A percentile compares a stretch with the other conserved stretches of the same genome.
These are phyloP conservation scores for Aspergillus ochraceus DNA, from an alignment of 2,329 filamentous ascomycete genomes.

Conservation along the genomic window DNA sequence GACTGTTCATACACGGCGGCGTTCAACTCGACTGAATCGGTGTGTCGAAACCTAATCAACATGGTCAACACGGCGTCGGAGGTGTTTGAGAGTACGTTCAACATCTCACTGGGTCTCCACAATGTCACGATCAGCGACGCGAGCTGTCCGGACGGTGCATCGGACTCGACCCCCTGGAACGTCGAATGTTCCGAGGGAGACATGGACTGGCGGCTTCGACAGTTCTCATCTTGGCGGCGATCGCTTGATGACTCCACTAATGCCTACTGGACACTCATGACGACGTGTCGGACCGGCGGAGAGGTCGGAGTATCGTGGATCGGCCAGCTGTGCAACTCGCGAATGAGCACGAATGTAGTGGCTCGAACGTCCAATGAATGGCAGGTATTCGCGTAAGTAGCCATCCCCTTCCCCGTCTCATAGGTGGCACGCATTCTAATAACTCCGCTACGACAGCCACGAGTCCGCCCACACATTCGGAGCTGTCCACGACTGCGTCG, in stretches of 20 bases:
- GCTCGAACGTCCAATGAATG: conserved; percentile 80
- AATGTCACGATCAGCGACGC: conserved; percentile 76
- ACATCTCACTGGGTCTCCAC: conserved; percentile 82
- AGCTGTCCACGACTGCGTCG: conserved; percentile 57
- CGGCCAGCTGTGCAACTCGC: conserved; percentile 68
- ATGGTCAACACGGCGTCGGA: conserved; percentile 82
- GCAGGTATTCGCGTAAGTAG: conserved; percentile 75
- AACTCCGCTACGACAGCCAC: conserved; percentile 49
- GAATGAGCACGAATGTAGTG: conserved; percentile 70
- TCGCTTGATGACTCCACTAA: conserved; percentile 66
- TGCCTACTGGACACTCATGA: conserved; percentile 88
- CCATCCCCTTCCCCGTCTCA: background rate
- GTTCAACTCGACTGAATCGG: conserved; percentile 61
- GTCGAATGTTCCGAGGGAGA: conserved; percentile 15
- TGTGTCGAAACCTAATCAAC: conserved; percentile 37
- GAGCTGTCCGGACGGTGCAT: conserved; percentile 67
- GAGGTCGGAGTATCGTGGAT: conserved; percentile 82
- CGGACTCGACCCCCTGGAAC: conserved; percentile 46
- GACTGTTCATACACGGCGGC: conserved; percentile 80
- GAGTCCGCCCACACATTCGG: conserved; percentile 93
- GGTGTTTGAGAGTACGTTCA: conserved; percentile 84
- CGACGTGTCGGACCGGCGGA: conserved; percentile 73
- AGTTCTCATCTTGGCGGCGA: conserved; percentile 83
- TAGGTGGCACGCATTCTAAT: background rate
- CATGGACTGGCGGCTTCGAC: conserved; percentile 48